phyloP scores from a whole-genome alignment of 371 early-diverging fungal genomes.

The Zychaea mexicana region DNA sequence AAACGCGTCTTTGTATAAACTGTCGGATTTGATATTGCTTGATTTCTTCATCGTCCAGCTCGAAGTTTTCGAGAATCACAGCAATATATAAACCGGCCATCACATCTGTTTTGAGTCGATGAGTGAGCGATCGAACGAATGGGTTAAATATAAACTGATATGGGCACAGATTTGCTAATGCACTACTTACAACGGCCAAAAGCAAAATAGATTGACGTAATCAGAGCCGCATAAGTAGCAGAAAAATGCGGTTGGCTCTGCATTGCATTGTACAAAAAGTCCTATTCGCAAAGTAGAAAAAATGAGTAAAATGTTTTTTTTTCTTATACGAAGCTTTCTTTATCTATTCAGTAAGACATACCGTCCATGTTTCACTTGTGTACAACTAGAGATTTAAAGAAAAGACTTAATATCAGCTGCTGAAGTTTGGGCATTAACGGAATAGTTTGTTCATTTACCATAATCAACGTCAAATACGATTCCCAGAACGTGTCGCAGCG shows the following conservation, averaged over 20 bases:
- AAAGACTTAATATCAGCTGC: not conserved
- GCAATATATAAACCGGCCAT: slow-evolving; percentile 69
- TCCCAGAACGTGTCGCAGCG: slow-evolving; percentile 54
- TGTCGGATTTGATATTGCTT: slow-evolving; percentile 60
- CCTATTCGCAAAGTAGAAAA: slow-evolving; percentile 14
- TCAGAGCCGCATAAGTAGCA: slow-evolving; percentile 48
- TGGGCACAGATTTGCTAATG: not conserved
- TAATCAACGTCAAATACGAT: slow-evolving; percentile 48
- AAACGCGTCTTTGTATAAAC: slow-evolving; percentile 50
- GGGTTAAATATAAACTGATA: too few species aligned
- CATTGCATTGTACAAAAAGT: slow-evolving; percentile 54
- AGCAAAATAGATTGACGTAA: slow-evolving; percentile 54
- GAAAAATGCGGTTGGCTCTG: slow-evolving; percentile 49
- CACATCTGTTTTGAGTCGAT: slow-evolving; percentile 35
- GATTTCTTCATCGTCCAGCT: slow-evolving; percentile 61
- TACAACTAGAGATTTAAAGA: slow-evolving; percentile 35
- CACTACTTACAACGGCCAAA: slow-evolving; percentile 54
- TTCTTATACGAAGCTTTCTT: too few species aligned
- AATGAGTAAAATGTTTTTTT: not conserved
- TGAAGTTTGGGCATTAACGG: too few species aligned
- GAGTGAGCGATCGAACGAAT: not conserved
- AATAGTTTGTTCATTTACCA: slow-evolving; percentile 35
- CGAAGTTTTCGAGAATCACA: slow-evolving; percentile 66
- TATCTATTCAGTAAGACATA: slow-evolving; percentile 8
- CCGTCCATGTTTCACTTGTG: slow-evolving; percentile 65